These are phyloP conservation scores for Hysterium pulicare DNA, from an alignment of 2,329 filamentous ascomycete genomes.

Conservation along the genomic window DNA sequence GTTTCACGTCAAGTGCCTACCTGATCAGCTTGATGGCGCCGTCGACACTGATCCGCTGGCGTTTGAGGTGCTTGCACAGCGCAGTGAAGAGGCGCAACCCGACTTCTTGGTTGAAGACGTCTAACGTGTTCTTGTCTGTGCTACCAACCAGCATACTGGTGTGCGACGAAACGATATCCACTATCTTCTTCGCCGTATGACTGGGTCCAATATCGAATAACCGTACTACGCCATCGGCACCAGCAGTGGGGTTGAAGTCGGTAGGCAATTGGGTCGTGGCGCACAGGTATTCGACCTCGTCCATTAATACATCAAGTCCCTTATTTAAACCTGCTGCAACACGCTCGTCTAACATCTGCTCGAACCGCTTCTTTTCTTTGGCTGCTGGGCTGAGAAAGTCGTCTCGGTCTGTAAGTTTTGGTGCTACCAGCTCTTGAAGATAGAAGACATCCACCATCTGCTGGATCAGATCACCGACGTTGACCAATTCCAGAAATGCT, in stretches of 20 bases:
- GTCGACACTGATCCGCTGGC: constrained; percentile 84
- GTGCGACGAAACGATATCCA: constrained; percentile 81
- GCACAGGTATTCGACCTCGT: constrained; percentile 93
- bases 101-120: constrained; percentile 98
- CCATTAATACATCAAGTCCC: constrained; percentile 97
- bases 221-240: constrained; percentile 28
- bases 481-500: constrained; percentile 94
- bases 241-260: constrained; percentile 77
- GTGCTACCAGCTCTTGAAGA: constrained; percentile 82
- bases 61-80: constrained; percentile 95
- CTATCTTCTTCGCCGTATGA: constrained; percentile 72
- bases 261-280: constrained; percentile 80
- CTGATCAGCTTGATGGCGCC: constrained; percentile 87
- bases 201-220: constrained; percentile 68
- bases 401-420: constrained; percentile 82
- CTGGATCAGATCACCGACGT: constrained; percentile 94
- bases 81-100: constrained; percentile 87
- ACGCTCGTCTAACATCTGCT: constrained; percentile 96
- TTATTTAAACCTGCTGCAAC: constrained; percentile 95
- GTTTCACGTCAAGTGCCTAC: constrained; percentile 32
- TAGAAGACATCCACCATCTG: constrained; percentile 99
- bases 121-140: constrained; percentile 96
- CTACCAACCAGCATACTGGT: constrained; percentile 91
- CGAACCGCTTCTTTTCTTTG: constrained; percentile 96
- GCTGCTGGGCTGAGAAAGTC: constrained; percentile 91